Evolutionary conservation across 2,329 filamentous ascomycete species (phyloP), one percentile per base, ranked within the genome.

Genomic region (Colletotrichum camelliae): DNA sequence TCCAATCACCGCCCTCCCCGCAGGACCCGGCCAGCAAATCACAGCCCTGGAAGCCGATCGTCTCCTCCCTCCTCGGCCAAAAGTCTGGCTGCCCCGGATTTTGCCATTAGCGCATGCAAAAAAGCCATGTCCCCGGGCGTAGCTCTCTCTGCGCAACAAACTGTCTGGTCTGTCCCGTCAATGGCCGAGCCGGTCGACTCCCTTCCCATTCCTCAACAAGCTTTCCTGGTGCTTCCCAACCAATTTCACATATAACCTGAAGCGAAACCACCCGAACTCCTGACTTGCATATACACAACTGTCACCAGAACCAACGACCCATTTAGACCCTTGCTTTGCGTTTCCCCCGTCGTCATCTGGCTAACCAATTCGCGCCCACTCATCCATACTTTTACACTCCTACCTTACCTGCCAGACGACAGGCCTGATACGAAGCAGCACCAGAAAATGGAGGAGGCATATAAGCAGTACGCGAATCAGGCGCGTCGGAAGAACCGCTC

Each of bases 401-500:
- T 61, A 27, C 29, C n/a, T 31, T 31, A 37, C 37, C 62, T 57
- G 13, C 62, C 57, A 33, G 29, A 27, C 69, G 24, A 72, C 62
- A 48, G 16, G 43, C 6, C 58, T 39, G 57, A 71, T 33, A 67
- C 60, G 31, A 37, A 31, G 12, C 60, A 24, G n/a, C 21, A 39
- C 43, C 33, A 13, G 82, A 62, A 75, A 83, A 64, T 93, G 91
- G 91, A 93, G 78, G 86, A 89, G 77, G 89, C 90, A 75, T 92
- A 91, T 82, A 91, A 90, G 77, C 91, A 91, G 78, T 90, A 92
- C 81, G 86, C 90, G 68, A 89, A 88, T 78, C 88, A 89, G 78
- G 86, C 88, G 60, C 88, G 90, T 75, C 90, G 90, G 77, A 91
- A 91, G 84, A 90, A 89, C 80, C 88, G 89, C 79, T 92, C 91